These are phyloP conservation scores for Aspergillus pseudonomiae DNA, from an alignment of 2,329 filamentous ascomycete genomes.

Conservation along the genomic window DNA sequence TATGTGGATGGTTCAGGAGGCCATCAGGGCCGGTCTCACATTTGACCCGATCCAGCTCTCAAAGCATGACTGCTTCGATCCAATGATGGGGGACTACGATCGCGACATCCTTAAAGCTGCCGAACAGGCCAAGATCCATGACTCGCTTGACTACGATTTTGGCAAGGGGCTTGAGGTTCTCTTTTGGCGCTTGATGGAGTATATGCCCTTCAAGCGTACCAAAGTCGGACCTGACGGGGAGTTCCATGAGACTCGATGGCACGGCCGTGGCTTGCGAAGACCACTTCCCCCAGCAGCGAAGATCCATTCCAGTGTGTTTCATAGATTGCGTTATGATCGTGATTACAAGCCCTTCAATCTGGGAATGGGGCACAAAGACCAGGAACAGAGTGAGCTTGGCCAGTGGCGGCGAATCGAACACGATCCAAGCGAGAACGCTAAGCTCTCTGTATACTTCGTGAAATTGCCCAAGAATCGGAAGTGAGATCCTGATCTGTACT, in stretches of 20 bases:
- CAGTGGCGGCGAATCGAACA: slow-evolving; percentile 13
- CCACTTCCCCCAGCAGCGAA: slow-evolving; percentile 17
- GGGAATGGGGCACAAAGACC: slow-evolving; percentile 18
- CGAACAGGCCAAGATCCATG: slow-evolving; percentile 17
- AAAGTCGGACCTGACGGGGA: slow-evolving; percentile 19
- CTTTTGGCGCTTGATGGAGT: slow-evolving; percentile 25
- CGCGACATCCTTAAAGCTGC: slow-evolving; percentile 12
- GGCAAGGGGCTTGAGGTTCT: slow-evolving; percentile 19
- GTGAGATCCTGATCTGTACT: neutral
- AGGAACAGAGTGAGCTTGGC: slow-evolving; percentile 11
- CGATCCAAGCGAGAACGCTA: neutral
- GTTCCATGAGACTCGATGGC: slow-evolving; percentile 19
- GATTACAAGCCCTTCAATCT: slow-evolving; percentile 24
- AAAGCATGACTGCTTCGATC: slow-evolving; percentile 22
- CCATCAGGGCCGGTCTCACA: slow-evolving; percentile 63
- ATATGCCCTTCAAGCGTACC: slow-evolving; percentile 20
- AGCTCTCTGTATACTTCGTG: slow-evolving; percentile 6
- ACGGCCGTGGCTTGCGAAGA: slow-evolving; percentile 17
- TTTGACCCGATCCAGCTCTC: slow-evolving; percentile 56
- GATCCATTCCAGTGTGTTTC: slow-evolving; percentile 22
- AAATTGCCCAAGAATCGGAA: neutral
- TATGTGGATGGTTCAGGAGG: slow-evolving; percentile 71
- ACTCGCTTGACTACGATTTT: slow-evolving; percentile 21
- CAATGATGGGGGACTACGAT: slow-evolving; percentile 2
- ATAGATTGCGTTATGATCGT: slow-evolving; percentile 15